phyloP scores from a whole-genome alignment of 208 protist species.

The Trypanosoma cruzi region DNA sequence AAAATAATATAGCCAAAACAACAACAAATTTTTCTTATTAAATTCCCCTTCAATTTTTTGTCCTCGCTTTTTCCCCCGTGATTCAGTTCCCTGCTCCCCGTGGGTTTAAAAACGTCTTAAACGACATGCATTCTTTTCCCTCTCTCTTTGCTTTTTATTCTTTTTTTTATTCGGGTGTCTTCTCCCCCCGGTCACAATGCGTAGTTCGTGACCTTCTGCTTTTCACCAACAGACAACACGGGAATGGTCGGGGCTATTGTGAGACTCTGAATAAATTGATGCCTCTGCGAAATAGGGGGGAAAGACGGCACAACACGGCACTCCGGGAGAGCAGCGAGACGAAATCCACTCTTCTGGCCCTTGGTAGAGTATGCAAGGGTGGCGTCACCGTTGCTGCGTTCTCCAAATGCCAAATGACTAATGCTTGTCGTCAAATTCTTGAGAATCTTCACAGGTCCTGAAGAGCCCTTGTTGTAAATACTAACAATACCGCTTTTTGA shows the following conservation, averaged over 20 bases:
- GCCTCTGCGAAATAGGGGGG: conserved; percentile 59
- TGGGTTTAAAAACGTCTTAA: no score
- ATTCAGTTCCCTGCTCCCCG: no score
- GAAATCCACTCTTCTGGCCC: conserved; percentile 80
- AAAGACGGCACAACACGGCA: conserved; percentile 79
- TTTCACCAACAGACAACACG: conserved; percentile 86
- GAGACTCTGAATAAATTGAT: conserved; percentile 77
- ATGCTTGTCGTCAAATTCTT: conserved; percentile 87
- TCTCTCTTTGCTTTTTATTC: no score
- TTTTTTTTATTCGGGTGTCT: no score
- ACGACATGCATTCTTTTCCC: no score
- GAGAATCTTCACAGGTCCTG: conserved; percentile 36
- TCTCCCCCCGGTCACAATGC: conserved; percentile 46
- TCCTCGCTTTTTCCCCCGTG: no score
- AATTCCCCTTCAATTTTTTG: no score
- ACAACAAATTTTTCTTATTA: no score
- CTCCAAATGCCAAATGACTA: conserved; percentile 49
- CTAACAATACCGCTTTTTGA: conserved; percentile 77
- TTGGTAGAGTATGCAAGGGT: conserved; percentile 70
- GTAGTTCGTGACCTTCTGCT: conserved; percentile 85
- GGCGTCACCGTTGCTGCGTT: conserved; percentile 48
- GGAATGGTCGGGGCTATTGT: conserved; percentile 67
- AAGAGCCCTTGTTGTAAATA: conserved; percentile 45
- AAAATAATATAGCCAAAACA: no score
- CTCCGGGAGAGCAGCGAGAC: conserved; percentile 70